Base-by-base conservation (phyloP, 1,139 yeast species). In the Yamadazyma sp. region DNA sequence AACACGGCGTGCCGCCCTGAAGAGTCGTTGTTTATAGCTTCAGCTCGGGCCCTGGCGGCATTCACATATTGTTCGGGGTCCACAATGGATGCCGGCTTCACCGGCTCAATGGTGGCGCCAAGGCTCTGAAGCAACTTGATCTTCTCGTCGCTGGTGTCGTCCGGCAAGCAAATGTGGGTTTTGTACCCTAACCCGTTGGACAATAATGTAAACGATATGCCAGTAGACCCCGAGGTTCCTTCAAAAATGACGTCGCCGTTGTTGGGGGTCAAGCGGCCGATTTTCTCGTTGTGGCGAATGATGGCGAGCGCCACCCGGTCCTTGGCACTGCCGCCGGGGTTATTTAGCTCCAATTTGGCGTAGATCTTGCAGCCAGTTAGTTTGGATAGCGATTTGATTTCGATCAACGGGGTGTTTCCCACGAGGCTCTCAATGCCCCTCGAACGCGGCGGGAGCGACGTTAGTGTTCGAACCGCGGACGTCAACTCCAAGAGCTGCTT, bases 161-260 rank as follows among this genome's bases (percentile, higher is more conserved):
- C 94, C 0, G 98, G 98, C n/a, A 92, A 70, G 42, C 95, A 91
- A 23, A 92, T 92, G 55, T 89, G 96, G 0, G 96, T 87, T 11
- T 76, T 78, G 59, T 91, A 91, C 0, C 98, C 98, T 44, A 87
- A 62, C 0, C 97, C 87, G 50, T 89, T 80, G 46, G 95, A 87
- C 17, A 92, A 73, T 63, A 88, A 78, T 1, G 98, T 96, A 49
- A 92, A 77, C 2, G 96, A 87, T 20, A 92, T 92, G 7, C 98
- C 98, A 0, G 98, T 92, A 0, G 96, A 87, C 0, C 98, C 98
- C 9, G 94, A 83, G 0, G 98, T 92, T 3, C 98, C 98, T 65
- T 92, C 98, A 58, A 83, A 89, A 4, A 87, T 79, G 15, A 82
- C 74, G 55, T 87, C 89, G 5, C 69, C 69, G 31, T 62, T 51